Percentiles rank a stretch among this genome's conserved stretches.
phyloP scores from a whole-genome alignment of 2,329 filamentous ascomycete species.

The Pseudocercospora eumusae region DNA sequence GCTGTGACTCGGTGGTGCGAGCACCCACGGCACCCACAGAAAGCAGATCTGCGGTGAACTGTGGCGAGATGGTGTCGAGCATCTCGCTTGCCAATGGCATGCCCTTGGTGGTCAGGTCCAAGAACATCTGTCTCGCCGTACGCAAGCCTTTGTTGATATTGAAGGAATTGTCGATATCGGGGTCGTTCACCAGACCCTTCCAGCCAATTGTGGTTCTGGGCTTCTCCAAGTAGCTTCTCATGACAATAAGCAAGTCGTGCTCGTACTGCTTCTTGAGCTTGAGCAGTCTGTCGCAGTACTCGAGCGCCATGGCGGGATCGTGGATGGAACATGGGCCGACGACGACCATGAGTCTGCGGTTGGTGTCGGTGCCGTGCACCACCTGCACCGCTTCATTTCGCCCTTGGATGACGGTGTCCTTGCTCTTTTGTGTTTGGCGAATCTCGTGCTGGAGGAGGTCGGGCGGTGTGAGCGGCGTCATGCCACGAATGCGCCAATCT shows the following conservation, averaged over 20 bases:
- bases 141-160: constrained; percentile 97
- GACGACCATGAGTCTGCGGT: constrained; percentile 69
- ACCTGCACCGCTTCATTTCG: constrained; percentile 63
- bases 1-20: constrained; percentile 93
- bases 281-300: constrained; percentile 85
- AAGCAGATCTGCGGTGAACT: constrained; percentile 90
- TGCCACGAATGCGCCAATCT: constrained; percentile 64
- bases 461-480: constrained; percentile 73
- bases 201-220: constrained; percentile 95
- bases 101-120: constrained; percentile 84
- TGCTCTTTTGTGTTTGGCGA: constrained; percentile 54
- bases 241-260: constrained; percentile 88
- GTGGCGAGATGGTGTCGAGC: constrained; percentile 95
- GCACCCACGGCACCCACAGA: constrained; percentile 92
- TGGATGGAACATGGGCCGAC: constrained; percentile 97
- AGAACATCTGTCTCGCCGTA: constrained; percentile 83
- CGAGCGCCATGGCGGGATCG: constrained; percentile 84
- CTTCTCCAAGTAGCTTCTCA: constrained; percentile 98
- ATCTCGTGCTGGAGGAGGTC: constrained; percentile 96
- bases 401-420: constrained; percentile 59
- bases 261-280: constrained; percentile 83
- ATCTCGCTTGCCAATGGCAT: constrained; percentile 98
- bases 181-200: constrained; percentile 99
- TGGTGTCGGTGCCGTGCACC: constrained; percentile 60
- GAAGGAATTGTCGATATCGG: constrained; percentile 97